Conservation (phyloP, 192 early-diverging fungal species). For the Dissophora globulifera region DNA sequence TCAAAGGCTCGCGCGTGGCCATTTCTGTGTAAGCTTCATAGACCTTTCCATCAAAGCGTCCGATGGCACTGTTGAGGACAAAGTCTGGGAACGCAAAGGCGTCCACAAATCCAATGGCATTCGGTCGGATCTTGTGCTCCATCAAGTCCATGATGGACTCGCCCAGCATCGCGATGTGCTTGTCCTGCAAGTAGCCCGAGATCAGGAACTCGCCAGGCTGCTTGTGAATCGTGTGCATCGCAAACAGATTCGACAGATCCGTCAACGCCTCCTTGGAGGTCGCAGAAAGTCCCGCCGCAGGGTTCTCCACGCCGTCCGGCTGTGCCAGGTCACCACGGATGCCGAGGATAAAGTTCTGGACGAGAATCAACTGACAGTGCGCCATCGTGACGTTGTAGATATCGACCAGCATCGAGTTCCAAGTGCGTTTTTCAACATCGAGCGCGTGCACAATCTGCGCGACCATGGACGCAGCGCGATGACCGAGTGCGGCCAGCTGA, state of each 20-base stretch:
- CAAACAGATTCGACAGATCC: conserved; percentile 61
- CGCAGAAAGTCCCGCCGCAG: conserved; percentile 25
- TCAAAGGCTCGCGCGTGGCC: conserved; percentile 52
- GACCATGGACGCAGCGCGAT: conserved; percentile 74
- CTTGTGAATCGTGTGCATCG: conserved; percentile 72
- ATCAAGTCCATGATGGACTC: conserved; percentile 60
- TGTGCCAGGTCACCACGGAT: conserved; percentile 59
- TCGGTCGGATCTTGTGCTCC: conserved; percentile 67
- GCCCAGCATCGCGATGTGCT: conserved; percentile 61
- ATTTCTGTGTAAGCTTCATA: conserved; percentile 68
- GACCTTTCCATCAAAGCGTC: conserved; percentile 76
- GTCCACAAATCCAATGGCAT: conserved; percentile 84
- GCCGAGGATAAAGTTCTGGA: conserved; percentile 75
- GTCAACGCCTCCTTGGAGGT: conserved; percentile 57
- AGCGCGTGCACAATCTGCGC: conserved; percentile 70
- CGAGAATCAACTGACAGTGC: conserved; percentile 80
- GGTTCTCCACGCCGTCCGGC: conserved; percentile 21
- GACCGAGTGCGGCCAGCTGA: conserved; percentile 75
- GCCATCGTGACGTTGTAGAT: conserved; percentile 77
- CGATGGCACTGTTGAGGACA: conserved; percentile 79
- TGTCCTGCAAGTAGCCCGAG: conserved; percentile 60
- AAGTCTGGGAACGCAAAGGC: conserved; percentile 83
- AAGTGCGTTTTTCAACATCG: conserved; percentile 67
- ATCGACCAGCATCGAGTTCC: conserved; percentile 82
- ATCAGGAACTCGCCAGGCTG: conserved; percentile 72